Evolutionary conservation across 371 early-diverging fungal species (phyloP).

Genomic region (Globomyces sp.): DNA sequence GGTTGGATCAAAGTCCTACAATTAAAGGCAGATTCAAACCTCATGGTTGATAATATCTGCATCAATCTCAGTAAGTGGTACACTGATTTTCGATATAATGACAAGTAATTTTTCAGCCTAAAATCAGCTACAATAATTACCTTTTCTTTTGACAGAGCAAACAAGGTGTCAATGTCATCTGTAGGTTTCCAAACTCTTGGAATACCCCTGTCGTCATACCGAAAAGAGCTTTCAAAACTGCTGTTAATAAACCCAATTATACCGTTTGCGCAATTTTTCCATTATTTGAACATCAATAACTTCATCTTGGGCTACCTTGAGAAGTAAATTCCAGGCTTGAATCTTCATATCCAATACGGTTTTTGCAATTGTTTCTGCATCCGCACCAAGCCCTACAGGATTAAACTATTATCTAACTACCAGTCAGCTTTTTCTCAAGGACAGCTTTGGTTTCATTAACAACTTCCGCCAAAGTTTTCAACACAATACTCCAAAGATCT

Average conservation of each 20-base stretch:
- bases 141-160: constrained; percentile 65
- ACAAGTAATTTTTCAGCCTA: constrained; percentile 33
- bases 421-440: constrained; percentile 36
- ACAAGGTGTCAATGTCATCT: constrained; percentile 90
- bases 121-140: constrained; percentile 1
- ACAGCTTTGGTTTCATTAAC: constrained; percentile 48
- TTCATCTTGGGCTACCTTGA: constrained; percentile 76
- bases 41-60: constrained; percentile 35
- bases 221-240: constrained; percentile 85
- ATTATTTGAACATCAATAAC: constrained; percentile 74
- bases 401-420: no score
- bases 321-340: constrained; percentile 72
- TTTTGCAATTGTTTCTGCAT: constrained; percentile 48
- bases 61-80: constrained; percentile 30
- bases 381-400: constrained; percentile 51
- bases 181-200: constrained; percentile 93
- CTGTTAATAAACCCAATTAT: neutral
- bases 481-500: constrained; percentile 74
- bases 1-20: neutral
- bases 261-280: constrained; percentile 54
- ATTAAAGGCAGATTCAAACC: constrained; percentile 20
- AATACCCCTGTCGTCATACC: constrained; percentile 88
- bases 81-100: constrained; percentile 37
- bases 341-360: constrained; percentile 53
- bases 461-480: constrained; percentile 55